phyloP scores from a whole-genome alignment of 1,284 basidiomycete species.

The Sporisorium reilianum region DNA sequence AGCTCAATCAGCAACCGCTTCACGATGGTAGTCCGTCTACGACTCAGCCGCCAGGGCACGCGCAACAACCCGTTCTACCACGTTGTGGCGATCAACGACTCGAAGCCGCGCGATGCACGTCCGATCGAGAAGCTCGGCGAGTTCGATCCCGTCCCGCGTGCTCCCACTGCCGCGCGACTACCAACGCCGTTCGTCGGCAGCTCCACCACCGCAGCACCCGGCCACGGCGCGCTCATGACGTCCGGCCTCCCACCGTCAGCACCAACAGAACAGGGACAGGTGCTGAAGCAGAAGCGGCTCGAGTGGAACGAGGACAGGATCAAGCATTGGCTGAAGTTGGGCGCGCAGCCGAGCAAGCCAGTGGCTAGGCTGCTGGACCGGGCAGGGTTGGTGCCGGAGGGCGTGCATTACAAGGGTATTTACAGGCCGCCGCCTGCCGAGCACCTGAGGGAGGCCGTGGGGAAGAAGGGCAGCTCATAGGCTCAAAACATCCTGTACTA shows the following conservation, averaged over 20 bases:
- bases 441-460: not conserved
- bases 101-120: slow-evolving; percentile 83
- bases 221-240: slow-evolving; percentile 57
- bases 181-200: slow-evolving; percentile 26
- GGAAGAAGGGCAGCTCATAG: slow-evolving; percentile 1
- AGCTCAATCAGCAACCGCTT: too few relatives aligned
- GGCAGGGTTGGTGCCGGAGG: slow-evolving; percentile 62
- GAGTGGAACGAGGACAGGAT: slow-evolving; percentile 92
- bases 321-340: slow-evolving; percentile 86
- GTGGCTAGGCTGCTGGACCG: slow-evolving; percentile 82
- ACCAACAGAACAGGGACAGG: not conserved
- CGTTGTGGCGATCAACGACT: slow-evolving; percentile 84
- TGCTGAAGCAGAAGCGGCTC: slow-evolving; percentile 76
- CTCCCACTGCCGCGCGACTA: slow-evolving; percentile 8
- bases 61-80: slow-evolving; percentile 86
- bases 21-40: slow-evolving; percentile 83
- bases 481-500: not conserved
- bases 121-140: slow-evolving; percentile 90
- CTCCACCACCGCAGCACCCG: slow-evolving; percentile 2
- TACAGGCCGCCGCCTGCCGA: slow-evolving; percentile 36
- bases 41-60: slow-evolving; percentile 85
- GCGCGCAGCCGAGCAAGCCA: slow-evolving; percentile 83
- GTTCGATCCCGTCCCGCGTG: slow-evolving; percentile 78
- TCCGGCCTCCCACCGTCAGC: slow-evolving; percentile 31
- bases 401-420: slow-evolving; percentile 62